These are phyloP conservation scores for Lepiota venenata DNA, from an alignment of 768 basidiomycete genomes.

Conservation along the genomic window DNA sequence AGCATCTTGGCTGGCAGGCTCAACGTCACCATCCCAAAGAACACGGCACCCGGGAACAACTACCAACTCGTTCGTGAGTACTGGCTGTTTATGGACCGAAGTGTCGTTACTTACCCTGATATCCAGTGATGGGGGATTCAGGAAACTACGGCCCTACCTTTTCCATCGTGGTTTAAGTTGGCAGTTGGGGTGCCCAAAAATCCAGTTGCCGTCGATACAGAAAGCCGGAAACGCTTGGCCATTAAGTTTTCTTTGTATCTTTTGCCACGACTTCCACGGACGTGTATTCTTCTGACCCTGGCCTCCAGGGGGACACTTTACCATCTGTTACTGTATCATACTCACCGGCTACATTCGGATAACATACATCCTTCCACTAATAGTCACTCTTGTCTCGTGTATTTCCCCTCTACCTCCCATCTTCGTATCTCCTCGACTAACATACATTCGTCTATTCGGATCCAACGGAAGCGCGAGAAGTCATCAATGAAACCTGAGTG, in stretches of 20 bases:
- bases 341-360: background rate
- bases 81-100: background rate
- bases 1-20: constrained; percentile 29
- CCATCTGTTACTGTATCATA: constrained; percentile 10
- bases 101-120: constrained; percentile 6
- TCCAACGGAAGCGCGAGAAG: background rate
- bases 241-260: background rate
- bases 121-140: constrained; percentile 50
- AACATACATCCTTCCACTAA: background rate
- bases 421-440: background rate
- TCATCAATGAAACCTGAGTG: too few species aligned
- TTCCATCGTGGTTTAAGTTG: constrained; percentile 34
- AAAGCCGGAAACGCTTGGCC: background rate
- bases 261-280: constrained; percentile 1
- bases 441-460: constrained; percentile 1
- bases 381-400: background rate
- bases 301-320: constrained; percentile 4
- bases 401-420: background rate
- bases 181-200: background rate
- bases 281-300: constrained; percentile 6
- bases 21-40: constrained; percentile 36
- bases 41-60: constrained; percentile 29
- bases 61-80: constrained; percentile 45
- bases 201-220: background rate
- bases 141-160: constrained; percentile 46